phyloP scores from a whole-genome alignment of 164 flowering plant genomes.

The Nymphaea thermarum region DNA sequence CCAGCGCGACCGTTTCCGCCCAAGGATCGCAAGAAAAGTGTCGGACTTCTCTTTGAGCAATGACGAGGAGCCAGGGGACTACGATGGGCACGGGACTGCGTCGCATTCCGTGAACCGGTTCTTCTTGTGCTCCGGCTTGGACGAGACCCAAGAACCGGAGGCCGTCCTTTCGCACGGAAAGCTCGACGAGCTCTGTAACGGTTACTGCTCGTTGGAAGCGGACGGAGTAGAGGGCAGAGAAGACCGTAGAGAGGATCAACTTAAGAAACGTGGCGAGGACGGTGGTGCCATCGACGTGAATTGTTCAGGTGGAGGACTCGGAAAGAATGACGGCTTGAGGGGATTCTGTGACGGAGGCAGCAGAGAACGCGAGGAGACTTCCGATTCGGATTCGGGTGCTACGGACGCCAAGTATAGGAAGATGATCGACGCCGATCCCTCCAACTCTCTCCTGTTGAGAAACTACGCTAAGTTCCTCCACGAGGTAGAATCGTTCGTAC shows the following conservation, averaged over 20 bases:
- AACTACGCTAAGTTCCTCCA: constrained; percentile 56
- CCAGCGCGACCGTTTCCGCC: no score
- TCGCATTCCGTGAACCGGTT: no score
- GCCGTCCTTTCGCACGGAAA: no score
- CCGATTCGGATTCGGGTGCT: constrained; percentile 10
- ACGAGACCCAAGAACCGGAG: no score
- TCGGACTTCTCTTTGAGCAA: no score
- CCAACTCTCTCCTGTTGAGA: constrained; percentile 37
- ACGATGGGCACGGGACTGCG: no score
- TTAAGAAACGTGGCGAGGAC: constrained; percentile 11
- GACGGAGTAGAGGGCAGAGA: no score
- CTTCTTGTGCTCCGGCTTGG: no score
- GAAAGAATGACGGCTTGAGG: constrained; percentile 7
- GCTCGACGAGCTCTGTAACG: no score
- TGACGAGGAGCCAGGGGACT: no score
- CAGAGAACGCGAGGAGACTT: constrained; percentile 3
- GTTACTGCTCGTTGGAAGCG: no score
- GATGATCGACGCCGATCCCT: constrained; percentile 57
- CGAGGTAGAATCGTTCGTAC: constrained; percentile 26
- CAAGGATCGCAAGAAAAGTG: no score
- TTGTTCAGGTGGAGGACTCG: constrained; percentile 14
- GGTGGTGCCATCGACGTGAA: constrained; percentile 21
- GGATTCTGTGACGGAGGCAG: constrained; percentile 12
- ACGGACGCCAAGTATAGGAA: constrained; percentile 35
- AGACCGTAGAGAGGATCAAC: not conserved